These are phyloP conservation scores for Rhynchosporium graminicola DNA, from an alignment of 2,329 filamentous ascomycete genomes.

Conservation along the genomic window DNA sequence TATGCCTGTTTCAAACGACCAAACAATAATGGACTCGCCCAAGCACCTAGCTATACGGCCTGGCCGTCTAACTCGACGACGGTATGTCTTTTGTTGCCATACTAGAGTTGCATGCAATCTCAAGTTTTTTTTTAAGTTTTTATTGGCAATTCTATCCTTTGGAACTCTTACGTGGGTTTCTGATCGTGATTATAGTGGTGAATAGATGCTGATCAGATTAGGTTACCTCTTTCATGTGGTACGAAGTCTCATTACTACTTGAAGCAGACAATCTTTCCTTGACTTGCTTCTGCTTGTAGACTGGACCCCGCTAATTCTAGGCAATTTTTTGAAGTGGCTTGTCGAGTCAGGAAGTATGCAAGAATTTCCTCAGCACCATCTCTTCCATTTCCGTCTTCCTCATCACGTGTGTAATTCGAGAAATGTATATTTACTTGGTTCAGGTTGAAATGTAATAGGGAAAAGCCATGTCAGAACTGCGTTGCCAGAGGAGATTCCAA, in stretches of 20 bases:
- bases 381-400: neutral
- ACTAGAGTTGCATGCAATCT: neutral
- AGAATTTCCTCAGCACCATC: neutral
- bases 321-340: neutral
- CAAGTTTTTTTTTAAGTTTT: neutral
- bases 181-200: neutral
- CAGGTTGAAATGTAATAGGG: constrained; percentile 53
- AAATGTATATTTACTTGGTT: constrained; percentile 11
- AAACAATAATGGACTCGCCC: neutral
- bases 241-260: neutral
- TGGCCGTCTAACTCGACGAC: constrained; percentile 11
- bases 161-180: neutral
- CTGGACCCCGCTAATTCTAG: neutral
- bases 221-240: constrained; percentile 10
- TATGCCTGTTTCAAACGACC: neutral
- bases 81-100: neutral
- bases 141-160: neutral
- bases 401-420: neutral
- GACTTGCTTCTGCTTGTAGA: neutral
- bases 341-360: constrained; percentile 17
- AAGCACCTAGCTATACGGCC: neutral
- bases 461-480: constrained; percentile 54
- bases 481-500: constrained; percentile 48
- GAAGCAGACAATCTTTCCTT: neutral
- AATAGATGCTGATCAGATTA: neutral